Conservation (phyloP, 2,329 filamentous ascomycete species). For the Mycosphaerella sp. region DNA sequence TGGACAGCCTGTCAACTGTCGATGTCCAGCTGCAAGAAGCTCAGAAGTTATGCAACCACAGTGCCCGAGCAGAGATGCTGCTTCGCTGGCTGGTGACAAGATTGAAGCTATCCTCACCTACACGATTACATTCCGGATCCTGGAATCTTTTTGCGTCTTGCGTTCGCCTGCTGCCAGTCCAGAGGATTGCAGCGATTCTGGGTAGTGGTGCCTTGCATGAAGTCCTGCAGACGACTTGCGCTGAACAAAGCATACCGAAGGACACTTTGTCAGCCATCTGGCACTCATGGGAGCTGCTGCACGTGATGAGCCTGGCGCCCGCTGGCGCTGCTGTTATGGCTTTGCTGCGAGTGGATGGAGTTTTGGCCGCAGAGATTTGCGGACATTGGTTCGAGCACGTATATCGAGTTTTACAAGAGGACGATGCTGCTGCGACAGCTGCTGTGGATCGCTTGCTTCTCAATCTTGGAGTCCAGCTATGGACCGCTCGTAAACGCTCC, state of each 20-base stretch:
- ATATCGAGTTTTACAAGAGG: not conserved
- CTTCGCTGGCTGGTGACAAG: slow-evolving; percentile 60
- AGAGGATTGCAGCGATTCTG: slow-evolving; percentile 64
- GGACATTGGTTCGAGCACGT: slow-evolving; percentile 23
- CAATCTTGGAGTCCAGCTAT: slow-evolving; percentile 23
- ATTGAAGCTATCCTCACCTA: slow-evolving; percentile 41
- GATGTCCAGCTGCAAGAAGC: slow-evolving; percentile 27
- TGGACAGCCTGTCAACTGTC: slow-evolving; percentile 27
- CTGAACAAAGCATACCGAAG: slow-evolving; percentile 3
- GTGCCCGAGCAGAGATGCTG: slow-evolving; percentile 51
- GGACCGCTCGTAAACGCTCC: slow-evolving; percentile 24
- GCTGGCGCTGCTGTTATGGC: slow-evolving; percentile 23
- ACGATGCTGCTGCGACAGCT: not conserved
- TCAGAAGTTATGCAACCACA: slow-evolving; percentile 28
- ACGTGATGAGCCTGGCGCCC: slow-evolving; percentile 15
- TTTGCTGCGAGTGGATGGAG: slow-evolving; percentile 19
- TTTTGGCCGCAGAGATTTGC: slow-evolving; percentile 22
- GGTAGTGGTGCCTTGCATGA: slow-evolving; percentile 61
- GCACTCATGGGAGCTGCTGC: slow-evolving; percentile 15
- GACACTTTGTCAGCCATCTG: slow-evolving; percentile 11
- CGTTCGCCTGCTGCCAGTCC: slow-evolving; percentile 59
- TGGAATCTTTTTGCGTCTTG: slow-evolving; percentile 58
- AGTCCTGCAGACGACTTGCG: slow-evolving; percentile 55
- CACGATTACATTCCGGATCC: slow-evolving; percentile 39
- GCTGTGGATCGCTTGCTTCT: slow-evolving; percentile 5